Base-by-base conservation (phyloP, 106 monocot species). In the Acorus calamus region DNA sequence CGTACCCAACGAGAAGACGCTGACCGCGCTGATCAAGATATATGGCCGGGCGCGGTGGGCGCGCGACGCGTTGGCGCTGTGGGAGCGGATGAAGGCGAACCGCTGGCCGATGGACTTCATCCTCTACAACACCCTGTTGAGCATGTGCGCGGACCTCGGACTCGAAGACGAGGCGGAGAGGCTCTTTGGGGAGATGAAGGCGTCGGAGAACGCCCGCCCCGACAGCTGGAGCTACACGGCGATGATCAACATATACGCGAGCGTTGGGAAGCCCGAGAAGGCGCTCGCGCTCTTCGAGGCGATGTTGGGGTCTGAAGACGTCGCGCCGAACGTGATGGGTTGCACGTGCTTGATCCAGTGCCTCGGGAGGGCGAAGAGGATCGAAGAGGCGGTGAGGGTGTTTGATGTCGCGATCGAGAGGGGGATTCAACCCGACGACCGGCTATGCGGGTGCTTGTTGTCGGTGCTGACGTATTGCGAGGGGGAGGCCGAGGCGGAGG, bases 211-310 rank as follows among this genome's bases (percentile, higher is more conserved):
- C 1, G 54, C 4, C 10, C 60, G 55, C 28, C 98, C 98, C 0
- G 98, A 99, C 55, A 83, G 66, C 49, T 92, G 80, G 78, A 99
- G 83, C 53, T 99, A 98, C 67, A 81, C 88, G 6, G 83, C 91
- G 8, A 88, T 99, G 92, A 80, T 99, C 51, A 88, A 88, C 11
- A 73, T 92, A 43, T 92, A 99, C 14, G 74, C 81, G 9, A 81
- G 83, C 64, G 73, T 53, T 0, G 88, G 88, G 8, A 88, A 86
- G 61, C 60, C 65, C 0, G 85, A 92, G 3, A 70, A 67, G n/a
- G 98, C 91, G 7, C 28, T 74, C 62, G 53, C 74, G 42, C 6
- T 87, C 70, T 92, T 88, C 59, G 81, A 81, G 10, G 83, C 87
- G 65, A 98, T 98, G 98, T 50, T 88, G 44, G 66, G 54, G 43